These are phyloP conservation scores for Apophysomyces trapeziformis DNA, from an alignment of 371 early-diverging fungal species.

Conservation along the genomic window DNA sequence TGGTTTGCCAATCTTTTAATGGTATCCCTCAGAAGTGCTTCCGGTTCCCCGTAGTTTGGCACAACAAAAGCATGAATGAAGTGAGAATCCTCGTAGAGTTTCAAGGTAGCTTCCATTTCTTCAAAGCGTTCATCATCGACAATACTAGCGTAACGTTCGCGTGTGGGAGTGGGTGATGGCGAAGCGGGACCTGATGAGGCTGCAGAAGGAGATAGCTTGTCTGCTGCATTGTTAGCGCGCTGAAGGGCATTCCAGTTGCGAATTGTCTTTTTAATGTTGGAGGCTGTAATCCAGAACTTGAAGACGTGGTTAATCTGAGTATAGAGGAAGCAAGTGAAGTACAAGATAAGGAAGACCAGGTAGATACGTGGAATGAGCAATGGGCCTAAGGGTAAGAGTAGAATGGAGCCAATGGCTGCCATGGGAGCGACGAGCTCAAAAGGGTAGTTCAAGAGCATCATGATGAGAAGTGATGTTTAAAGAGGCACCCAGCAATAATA, in stretches of 20 bases:
- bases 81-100: conserved; percentile 32
- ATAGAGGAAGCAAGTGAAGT: conserved; percentile 55
- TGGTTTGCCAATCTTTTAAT: conserved; percentile 52
- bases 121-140: conserved; percentile 43
- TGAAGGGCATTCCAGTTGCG: conserved; percentile 48
- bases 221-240: conserved; percentile 16
- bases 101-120: conserved; percentile 51
- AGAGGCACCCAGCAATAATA: not conserved
- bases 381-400: conserved; percentile 55
- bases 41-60: conserved; percentile 65
- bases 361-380: conserved; percentile 57
- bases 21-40: conserved; percentile 49
- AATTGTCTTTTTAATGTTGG: conserved; percentile 46
- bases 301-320: conserved; percentile 59
- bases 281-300: conserved; percentile 54
- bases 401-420: conserved; percentile 52
- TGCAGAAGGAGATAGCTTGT: conserved; percentile 14
- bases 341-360: conserved; percentile 51
- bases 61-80: conserved; percentile 59
- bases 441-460: conserved; percentile 38
- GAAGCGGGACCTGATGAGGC: conserved; percentile 20
- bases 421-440: conserved; percentile 60
- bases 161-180: conserved; percentile 25
- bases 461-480: conserved; percentile 1
- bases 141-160: conserved; percentile 27